Percentiles rank a stretch among this genome's conserved stretches.
These are phyloP conservation scores for Neurospora sp. DNA, from an alignment of 495 filamentous ascomycete genomes.

Conservation along the genomic window DNA sequence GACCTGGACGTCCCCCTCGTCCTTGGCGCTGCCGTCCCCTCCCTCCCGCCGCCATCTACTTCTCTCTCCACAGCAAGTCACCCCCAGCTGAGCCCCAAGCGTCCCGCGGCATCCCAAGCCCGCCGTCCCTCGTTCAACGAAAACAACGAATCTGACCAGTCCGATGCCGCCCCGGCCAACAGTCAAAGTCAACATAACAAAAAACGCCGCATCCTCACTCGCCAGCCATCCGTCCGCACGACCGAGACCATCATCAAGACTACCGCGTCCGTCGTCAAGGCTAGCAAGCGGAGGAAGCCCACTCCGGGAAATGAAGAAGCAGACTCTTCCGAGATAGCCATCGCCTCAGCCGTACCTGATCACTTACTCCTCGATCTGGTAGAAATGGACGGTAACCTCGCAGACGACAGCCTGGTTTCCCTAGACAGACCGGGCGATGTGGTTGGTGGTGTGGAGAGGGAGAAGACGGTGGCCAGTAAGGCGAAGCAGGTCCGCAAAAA, in stretches of 20 bases:
- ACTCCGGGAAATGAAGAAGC: not conserved
- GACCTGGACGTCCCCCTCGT: not conserved
- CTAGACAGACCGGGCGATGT: not conserved
- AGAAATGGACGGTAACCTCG: not conserved
- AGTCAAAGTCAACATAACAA: not conserved
- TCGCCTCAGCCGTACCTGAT: not conserved
- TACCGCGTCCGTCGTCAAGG: not conserved
- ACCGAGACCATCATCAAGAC: not conserved
- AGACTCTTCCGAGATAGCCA: not conserved
- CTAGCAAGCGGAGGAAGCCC: not conserved
- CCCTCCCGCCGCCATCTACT: not conserved
- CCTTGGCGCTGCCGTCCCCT: not conserved
- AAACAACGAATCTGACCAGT: not conserved
- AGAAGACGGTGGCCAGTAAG: not conserved
- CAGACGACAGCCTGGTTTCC: not conserved
- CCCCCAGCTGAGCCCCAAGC: not conserved
- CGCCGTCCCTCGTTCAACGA: not conserved
- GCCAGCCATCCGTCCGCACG: not conserved
- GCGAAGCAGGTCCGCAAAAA: not conserved
- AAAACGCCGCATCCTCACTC: not conserved
- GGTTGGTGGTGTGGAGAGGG: not conserved
- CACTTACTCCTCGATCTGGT: not conserved
- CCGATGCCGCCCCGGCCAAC: not conserved
- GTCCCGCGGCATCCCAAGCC: not conserved
- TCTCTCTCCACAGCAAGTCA: not conserved